A percentile compares a stretch with the other conserved stretches of the same genome.
phyloP scores from a whole-genome alignment of 2,329 filamentous ascomycete genomes.

The Aspergillus sp. region DNA sequence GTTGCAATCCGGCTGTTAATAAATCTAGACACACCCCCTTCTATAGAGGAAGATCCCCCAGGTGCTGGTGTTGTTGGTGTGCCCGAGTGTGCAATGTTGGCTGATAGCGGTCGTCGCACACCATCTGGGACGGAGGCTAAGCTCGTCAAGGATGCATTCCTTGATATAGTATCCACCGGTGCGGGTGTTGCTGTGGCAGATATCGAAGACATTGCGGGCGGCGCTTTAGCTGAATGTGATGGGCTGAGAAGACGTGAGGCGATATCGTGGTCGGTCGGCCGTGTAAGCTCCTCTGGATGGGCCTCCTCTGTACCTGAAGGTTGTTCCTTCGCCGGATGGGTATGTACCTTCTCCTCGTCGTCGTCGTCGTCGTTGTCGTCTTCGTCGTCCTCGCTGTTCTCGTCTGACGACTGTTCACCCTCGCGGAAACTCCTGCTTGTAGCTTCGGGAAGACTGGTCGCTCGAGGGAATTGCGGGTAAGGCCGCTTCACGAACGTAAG shows the following conservation, averaged over 20 bases:
- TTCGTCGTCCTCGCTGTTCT: slow-evolving; percentile 22
- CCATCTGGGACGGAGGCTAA: slow-evolving; percentile 34
- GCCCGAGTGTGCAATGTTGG: slow-evolving; percentile 27
- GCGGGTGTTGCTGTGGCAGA: slow-evolving; percentile 45
- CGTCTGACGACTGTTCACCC: slow-evolving; percentile 22
- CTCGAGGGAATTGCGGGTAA: slow-evolving; percentile 39
- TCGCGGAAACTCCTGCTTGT: slow-evolving; percentile 34
- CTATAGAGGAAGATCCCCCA: slow-evolving; percentile 49
- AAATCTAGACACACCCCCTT: slow-evolving; percentile 49
- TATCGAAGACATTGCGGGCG: slow-evolving; percentile 50
- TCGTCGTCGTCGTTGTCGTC: slow-evolving; percentile 25
- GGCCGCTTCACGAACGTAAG: slow-evolving; percentile 43
- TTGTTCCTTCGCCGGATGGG: not conserved
- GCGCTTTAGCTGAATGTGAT: slow-evolving; percentile 44
- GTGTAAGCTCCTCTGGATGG: slow-evolving; percentile 18
- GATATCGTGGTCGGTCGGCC: slow-evolving; percentile 36
- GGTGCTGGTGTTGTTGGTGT: slow-evolving; percentile 33
- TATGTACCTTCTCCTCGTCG: slow-evolving; percentile 20
- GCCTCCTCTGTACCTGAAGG: slow-evolving; percentile 21
- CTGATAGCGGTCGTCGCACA: slow-evolving; percentile 31
- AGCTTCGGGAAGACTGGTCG: slow-evolving; percentile 40
- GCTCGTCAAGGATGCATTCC: slow-evolving; percentile 38
- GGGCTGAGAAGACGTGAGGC: slow-evolving; percentile 39
- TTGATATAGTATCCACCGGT: slow-evolving; percentile 34
- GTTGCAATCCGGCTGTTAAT: slow-evolving; percentile 36